Conservation (phyloP, 2,329 filamentous ascomycete genomes). For the Fusarium sp. region DNA sequence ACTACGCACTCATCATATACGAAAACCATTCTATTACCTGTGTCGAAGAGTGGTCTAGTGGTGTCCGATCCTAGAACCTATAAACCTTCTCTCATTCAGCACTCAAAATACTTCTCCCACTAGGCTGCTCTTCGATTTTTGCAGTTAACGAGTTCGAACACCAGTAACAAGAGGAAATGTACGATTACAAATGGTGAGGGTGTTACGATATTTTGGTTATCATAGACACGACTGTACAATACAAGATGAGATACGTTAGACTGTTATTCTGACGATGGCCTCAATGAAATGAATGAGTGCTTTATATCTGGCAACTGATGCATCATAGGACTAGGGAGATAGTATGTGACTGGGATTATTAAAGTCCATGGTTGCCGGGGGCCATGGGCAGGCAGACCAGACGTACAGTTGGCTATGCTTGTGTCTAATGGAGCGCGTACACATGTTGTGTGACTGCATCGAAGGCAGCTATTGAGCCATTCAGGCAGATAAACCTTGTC, state of each 20-base stretch:
- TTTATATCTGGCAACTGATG: neutral
- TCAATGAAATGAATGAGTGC: neutral
- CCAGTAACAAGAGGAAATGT: slow-evolving; percentile 11
- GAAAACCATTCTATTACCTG: neutral
- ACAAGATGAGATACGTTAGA: slow-evolving; percentile 21
- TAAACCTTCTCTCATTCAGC: neutral
- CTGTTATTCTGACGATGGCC: neutral
- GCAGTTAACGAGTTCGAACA: neutral
- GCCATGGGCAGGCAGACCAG: neutral
- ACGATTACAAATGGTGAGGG: slow-evolving; percentile 28
- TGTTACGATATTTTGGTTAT: neutral
- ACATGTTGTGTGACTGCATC: neutral
- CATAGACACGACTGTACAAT: slow-evolving; percentile 39
- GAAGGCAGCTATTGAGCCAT: neutral
- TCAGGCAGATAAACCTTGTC: neutral
- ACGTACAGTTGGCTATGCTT: neutral
- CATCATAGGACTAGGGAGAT: neutral
- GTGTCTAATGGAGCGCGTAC: neutral
- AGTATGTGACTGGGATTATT: too few relatives aligned
- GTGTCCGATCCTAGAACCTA: neutral
- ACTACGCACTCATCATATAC: neutral
- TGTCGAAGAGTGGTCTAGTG: neutral
- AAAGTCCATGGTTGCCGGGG: too few relatives aligned
- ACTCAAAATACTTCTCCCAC: neutral
- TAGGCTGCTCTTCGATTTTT: neutral